phyloP scores from a whole-genome alignment of 1,284 basidiomycete species.

The Ganoderma leucocontextum region DNA sequence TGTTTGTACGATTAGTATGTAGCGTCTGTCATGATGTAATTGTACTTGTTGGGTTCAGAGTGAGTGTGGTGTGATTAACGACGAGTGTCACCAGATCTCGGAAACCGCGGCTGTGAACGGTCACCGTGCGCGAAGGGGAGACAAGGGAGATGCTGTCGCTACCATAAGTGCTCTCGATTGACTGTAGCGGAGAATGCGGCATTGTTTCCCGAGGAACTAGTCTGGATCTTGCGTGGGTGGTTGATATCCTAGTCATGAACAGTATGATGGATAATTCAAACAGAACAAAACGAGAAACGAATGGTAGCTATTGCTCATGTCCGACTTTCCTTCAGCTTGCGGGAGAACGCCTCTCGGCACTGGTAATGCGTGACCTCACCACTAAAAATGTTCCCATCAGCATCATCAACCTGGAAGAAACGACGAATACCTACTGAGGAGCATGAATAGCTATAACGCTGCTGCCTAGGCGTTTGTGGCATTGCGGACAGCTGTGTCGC shows the following conservation, averaged over 20 bases:
- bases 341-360: conserved; percentile 85
- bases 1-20: not conserved
- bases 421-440: conserved; percentile 62
- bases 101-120: no score
- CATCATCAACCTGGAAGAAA: no score
- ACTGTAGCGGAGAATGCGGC: no score
- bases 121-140: no score
- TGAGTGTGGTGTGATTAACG: no score
- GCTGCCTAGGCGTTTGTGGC: conserved; percentile 93
- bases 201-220: no score
- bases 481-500: conserved; percentile 81
- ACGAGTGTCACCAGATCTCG: no score
- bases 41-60: not conserved
- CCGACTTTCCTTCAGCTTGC: conserved; percentile 55
- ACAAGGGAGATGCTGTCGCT: no score
- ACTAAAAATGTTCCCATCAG: conserved; percentile 48
- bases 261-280: not conserved
- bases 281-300: not conserved
- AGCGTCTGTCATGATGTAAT: not conserved
- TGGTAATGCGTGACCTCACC: conserved; percentile 96
- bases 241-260: not conserved
- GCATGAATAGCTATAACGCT: conserved; percentile 95
- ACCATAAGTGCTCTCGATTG: no score
- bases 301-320: conserved; percentile 12
- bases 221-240: no score